These are phyloP conservation scores for Mycena vitilis DNA, from an alignment of 768 basidiomycete species.

Conservation along the genomic window DNA sequence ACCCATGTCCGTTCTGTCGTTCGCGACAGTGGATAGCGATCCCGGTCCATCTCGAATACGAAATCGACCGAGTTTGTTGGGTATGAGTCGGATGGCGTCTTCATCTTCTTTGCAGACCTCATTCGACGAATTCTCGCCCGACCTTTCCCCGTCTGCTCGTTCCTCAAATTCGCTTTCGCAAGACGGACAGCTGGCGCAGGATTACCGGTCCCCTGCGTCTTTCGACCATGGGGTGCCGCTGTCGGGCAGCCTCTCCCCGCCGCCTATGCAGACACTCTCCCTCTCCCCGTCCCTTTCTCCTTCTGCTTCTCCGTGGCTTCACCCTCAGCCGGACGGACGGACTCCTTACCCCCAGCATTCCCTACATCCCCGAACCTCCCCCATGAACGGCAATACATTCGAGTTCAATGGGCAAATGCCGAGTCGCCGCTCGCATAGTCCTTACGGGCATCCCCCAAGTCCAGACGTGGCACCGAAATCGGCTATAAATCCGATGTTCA, in stretches of 20 bases:
- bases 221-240: slow-evolving; percentile 53
- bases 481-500: slow-evolving; percentile 88
- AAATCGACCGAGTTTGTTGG: slow-evolving; percentile 69
- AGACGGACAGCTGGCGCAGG: slow-evolving; percentile 80
- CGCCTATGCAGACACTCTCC: slow-evolving; percentile 78
- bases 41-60: slow-evolving; percentile 80
- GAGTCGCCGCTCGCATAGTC: slow-evolving; percentile 48
- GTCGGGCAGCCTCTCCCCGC: slow-evolving; percentile 77
- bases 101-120: slow-evolving; percentile 81
- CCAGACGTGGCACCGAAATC: slow-evolving; percentile 72
- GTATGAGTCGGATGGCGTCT: slow-evolving; percentile 81
- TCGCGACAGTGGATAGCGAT: slow-evolving; percentile 87
- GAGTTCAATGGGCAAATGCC: slow-evolving; percentile 60
- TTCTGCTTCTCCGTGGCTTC: slow-evolving; percentile 53
- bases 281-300: slow-evolving; percentile 60
- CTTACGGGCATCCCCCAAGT: slow-evolving; percentile 70
- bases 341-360: slow-evolving; percentile 48
- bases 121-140: slow-evolving; percentile 78
- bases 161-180: slow-evolving; percentile 85
- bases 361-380: slow-evolving; percentile 46
- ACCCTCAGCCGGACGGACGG: slow-evolving; percentile 34
- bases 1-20: slow-evolving; percentile 82
- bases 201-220: slow-evolving; percentile 67
- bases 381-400: slow-evolving; percentile 57
- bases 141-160: slow-evolving; percentile 77